Evolutionary conservation across 2,329 filamentous ascomycete genomes (phyloP).

Genomic region (Zymoseptoria passerinii): DNA sequence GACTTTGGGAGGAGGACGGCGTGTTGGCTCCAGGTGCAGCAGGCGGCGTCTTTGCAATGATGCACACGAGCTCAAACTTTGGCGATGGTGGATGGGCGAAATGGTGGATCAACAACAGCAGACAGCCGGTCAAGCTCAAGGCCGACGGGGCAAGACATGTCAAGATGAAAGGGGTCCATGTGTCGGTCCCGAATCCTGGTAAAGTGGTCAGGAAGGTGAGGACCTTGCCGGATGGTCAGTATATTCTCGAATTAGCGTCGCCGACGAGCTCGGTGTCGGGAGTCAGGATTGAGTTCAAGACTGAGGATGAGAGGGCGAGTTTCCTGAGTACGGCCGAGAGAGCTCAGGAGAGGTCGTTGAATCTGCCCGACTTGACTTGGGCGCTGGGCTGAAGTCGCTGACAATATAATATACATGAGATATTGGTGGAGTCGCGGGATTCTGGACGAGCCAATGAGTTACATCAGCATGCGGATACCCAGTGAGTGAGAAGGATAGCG

Average conservation of each 20-base stretch:
- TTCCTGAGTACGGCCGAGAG: constrained; percentile 34
- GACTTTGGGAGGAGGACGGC: constrained; percentile 39
- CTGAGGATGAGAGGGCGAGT: constrained; percentile 33
- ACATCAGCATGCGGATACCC: not conserved
- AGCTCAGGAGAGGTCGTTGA: constrained; percentile 31
- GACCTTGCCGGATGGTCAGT: not conserved
- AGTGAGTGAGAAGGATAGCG: no score
- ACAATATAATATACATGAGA: not conserved
- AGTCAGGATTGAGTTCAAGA: constrained; percentile 38
- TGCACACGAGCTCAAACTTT: constrained; percentile 39
- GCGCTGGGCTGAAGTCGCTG: not conserved
- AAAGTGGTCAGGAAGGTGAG: not conserved
- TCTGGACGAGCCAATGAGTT: not conserved
- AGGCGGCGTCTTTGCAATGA: constrained; percentile 36
- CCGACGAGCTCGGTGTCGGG: constrained; percentile 32
- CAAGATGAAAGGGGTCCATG: constrained; percentile 36
- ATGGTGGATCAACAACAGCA: constrained; percentile 38
- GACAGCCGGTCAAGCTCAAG: constrained; percentile 33
- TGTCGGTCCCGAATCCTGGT: constrained; percentile 25
- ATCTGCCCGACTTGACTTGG: constrained; percentile 29
- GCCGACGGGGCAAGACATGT: constrained; percentile 33
- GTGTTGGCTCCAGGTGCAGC: constrained; percentile 26
- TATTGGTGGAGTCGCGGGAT: not conserved
- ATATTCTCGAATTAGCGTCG: not conserved
- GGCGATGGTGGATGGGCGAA: constrained; percentile 34